phyloP scores from a whole-genome alignment of 73 alveolate genomes.

The Blepharisma japonicum region DNA sequence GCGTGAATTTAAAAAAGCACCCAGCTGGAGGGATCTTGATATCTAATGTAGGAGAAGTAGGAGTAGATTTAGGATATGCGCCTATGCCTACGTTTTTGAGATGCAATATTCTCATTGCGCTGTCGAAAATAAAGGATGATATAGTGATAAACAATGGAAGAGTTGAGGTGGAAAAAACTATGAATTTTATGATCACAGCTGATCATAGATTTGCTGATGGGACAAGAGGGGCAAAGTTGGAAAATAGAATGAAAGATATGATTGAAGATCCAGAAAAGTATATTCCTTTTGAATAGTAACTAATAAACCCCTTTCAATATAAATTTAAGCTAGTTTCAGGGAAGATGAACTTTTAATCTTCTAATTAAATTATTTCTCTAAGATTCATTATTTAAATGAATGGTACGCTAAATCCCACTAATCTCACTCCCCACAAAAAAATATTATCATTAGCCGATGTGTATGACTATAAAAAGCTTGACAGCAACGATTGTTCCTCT shows the following conservation, averaged over 20 bases:
- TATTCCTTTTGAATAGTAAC: too few relatives aligned
- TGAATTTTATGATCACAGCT: background rate
- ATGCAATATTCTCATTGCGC: background rate
- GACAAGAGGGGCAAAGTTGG: background rate
- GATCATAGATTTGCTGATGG: constrained; percentile 27
- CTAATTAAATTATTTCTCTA: too few relatives aligned
- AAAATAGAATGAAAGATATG: background rate
- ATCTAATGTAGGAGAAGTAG: constrained; percentile 3
- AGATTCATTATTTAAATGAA: too few relatives aligned
- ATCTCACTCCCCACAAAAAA: too few relatives aligned
- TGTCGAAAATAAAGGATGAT: constrained; percentile 8
- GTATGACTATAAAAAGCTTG: too few relatives aligned
- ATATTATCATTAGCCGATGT: too few relatives aligned
- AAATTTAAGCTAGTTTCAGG: too few relatives aligned
- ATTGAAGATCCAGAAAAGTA: constrained; percentile 14
- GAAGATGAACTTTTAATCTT: too few relatives aligned
- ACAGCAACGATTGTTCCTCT: too few relatives aligned
- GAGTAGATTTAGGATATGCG: background rate
- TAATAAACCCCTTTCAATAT: too few relatives aligned
- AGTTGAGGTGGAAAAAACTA: background rate
- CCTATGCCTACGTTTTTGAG: constrained; percentile 16
- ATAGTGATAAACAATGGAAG: constrained; percentile 2
- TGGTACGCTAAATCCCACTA: too few relatives aligned
- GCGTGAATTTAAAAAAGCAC: background rate
- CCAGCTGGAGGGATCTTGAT: background rate